These are phyloP conservation scores for Kodamaea kaohsiungensis DNA, from an alignment of 805 yeast genomes.

Conservation along the genomic window DNA sequence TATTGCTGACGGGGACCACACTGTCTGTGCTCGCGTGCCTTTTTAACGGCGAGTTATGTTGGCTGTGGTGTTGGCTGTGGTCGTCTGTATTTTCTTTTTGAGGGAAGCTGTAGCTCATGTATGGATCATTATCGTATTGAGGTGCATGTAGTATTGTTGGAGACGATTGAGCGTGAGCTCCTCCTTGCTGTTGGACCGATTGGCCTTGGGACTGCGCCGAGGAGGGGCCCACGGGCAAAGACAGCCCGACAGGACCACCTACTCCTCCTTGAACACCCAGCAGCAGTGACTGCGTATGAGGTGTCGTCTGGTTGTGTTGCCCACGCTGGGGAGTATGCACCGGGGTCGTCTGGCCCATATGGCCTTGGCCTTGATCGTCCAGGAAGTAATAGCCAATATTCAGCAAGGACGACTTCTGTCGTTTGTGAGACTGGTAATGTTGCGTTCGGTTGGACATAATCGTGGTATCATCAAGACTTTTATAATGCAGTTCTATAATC, in stretches of 20 bases:
- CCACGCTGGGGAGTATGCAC: slow-evolving; percentile 1
- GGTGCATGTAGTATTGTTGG: slow-evolving; percentile 7
- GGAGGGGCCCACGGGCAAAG: not conserved
- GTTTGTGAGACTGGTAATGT: slow-evolving; percentile 29
- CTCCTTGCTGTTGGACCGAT: not conserved
- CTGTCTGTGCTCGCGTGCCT: slow-evolving; percentile 6
- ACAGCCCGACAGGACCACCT: not conserved
- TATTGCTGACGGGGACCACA: not conserved
- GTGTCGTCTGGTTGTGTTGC: not conserved
- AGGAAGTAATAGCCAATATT: slow-evolving; percentile 29
- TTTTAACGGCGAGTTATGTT: slow-evolving; percentile 16
- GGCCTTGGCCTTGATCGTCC: slow-evolving; percentile 6
- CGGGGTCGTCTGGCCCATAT: slow-evolving; percentile 8
- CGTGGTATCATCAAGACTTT: slow-evolving; percentile 3
- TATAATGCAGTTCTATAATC: not conserved
- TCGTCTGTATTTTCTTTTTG: slow-evolving; percentile 9
- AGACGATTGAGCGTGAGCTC: slow-evolving; percentile 7
- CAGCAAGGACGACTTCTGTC: slow-evolving; percentile 38
- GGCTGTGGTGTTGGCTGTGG: slow-evolving; percentile 4
- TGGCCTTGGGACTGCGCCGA: not conserved
- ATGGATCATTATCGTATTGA: slow-evolving; percentile 15
- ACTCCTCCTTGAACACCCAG: not conserved
- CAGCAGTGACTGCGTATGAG: not conserved
- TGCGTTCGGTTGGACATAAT: slow-evolving; percentile 18
- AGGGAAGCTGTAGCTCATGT: slow-evolving; percentile 24